phyloP scores from a whole-genome alignment of 805 yeast species.

The Lipomyces kockii region DNA sequence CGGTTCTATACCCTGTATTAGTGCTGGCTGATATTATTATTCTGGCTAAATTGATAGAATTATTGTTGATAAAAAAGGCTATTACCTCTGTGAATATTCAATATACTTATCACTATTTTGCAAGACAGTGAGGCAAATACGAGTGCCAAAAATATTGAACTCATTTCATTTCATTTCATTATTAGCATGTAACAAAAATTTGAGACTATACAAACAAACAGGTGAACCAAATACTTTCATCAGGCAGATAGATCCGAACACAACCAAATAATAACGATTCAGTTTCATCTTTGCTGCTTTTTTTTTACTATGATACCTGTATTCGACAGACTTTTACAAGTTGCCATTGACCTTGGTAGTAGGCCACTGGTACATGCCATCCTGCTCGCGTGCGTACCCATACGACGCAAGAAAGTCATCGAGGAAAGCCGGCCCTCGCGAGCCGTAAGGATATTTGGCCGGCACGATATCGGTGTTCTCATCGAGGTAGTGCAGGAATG shows the following conservation, averaged over 20 bases:
- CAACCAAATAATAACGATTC: neutral
- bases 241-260: neutral
- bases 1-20: neutral
- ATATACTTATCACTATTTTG: neutral
- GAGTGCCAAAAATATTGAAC: neutral
- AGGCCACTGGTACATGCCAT: slow-evolving; percentile 88
- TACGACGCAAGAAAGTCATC: slow-evolving; percentile 65
- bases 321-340: slow-evolving; percentile 14
- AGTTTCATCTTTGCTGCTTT: neutral
- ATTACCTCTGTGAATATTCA: neutral
- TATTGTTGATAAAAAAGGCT: too few species aligned
- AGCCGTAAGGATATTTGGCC: slow-evolving; percentile 78
- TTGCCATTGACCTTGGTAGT: slow-evolving; percentile 35
- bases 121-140: neutral
- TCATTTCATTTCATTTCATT: slow-evolving; percentile 1
- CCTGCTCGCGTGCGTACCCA: slow-evolving; percentile 71
- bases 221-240: neutral
- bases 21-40: neutral
- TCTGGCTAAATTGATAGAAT: too few species aligned
- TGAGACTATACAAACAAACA: neutral
- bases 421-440: slow-evolving; percentile 81
- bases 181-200: neutral
- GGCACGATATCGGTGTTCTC: slow-evolving; percentile 70
- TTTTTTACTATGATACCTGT: neutral
- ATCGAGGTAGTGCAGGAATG: slow-evolving; percentile 81